Percentiles rank a stretch among this genome's conserved stretches.
Conservation (phyloP, 352 stramenopile genomes). For the Chrysophaeum taylorii region DNA sequence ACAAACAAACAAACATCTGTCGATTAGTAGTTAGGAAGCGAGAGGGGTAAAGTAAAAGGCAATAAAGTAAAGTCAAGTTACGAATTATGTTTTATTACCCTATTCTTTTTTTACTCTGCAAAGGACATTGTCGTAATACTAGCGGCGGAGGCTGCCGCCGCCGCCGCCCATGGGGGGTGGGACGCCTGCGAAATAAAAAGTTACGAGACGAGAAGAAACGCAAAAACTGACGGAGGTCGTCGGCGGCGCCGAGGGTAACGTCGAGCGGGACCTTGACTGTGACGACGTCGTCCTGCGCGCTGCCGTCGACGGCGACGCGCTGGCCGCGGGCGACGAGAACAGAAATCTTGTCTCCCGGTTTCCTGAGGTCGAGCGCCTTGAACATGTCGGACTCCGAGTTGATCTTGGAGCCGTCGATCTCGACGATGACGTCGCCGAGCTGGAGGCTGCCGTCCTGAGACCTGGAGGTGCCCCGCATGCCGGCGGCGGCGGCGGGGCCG, state of each 20-base stretch:
- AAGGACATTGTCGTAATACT: too few relatives aligned
- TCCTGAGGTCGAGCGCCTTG: conserved; percentile 52
- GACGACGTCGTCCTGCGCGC: conserved; percentile 5
- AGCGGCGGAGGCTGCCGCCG: too few relatives aligned
- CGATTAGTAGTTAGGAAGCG: too few relatives aligned
- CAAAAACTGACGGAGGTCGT: too few relatives aligned
- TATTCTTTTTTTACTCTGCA: too few relatives aligned
- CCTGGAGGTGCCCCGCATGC: conserved; percentile 24
- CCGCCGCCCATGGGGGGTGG: too few relatives aligned
- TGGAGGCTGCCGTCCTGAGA: conserved; percentile 30
- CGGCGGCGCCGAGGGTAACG: not conserved
- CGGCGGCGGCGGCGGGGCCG: not conserved
- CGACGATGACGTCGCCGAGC: conserved; percentile 66
- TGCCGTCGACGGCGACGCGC: not conserved
- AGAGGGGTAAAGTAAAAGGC: too few relatives aligned
- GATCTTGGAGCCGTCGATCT: conserved; percentile 41
- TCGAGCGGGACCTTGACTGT: not conserved
- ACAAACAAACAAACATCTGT: too few relatives aligned
- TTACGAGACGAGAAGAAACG: too few relatives aligned
- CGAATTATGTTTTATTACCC: too few relatives aligned
- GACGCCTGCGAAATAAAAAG: too few relatives aligned
- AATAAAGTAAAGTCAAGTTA: too few relatives aligned
- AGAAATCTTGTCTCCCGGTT: conserved; percentile 52
- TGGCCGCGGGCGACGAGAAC: conserved; percentile 36
- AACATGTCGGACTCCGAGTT: conserved; percentile 56